phyloP scores from a whole-genome alignment of 2,329 filamentous ascomycete species.

The Neofusicoccum sp. region DNA sequence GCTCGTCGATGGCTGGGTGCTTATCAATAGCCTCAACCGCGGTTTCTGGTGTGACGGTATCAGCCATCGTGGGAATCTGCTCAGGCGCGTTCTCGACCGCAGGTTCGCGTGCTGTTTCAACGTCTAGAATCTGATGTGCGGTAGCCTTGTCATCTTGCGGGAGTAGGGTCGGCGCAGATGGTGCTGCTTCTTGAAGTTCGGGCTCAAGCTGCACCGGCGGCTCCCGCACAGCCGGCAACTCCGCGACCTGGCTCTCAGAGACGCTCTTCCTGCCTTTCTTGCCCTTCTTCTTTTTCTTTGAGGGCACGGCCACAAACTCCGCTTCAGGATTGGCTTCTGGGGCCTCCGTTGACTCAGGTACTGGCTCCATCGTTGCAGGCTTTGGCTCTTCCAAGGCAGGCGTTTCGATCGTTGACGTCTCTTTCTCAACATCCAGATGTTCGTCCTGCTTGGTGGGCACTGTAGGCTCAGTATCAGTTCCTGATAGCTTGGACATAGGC shows the following conservation, averaged over 20 bases:
- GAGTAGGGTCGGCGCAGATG: background rate
- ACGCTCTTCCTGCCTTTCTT: constrained; percentile 11
- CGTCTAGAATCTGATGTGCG: too few species aligned
- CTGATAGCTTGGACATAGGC: too few species aligned
- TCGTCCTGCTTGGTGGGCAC: too few species aligned
- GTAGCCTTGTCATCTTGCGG: too few species aligned
- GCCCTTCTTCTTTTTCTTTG: constrained; percentile 10
- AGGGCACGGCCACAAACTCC: background rate
- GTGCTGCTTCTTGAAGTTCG: too few species aligned
- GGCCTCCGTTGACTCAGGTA: background rate
- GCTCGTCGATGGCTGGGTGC: background rate
- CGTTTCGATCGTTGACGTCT: too few species aligned
- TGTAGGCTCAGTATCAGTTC: too few species aligned
- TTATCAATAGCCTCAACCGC: background rate
- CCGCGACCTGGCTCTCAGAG: background rate
- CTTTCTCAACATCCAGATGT: too few species aligned
- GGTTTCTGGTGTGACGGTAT: background rate
- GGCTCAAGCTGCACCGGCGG: too few species aligned
- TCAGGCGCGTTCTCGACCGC: background rate
- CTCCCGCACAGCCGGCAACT: background rate
- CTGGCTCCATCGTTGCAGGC: background rate
- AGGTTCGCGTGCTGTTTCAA: too few species aligned
- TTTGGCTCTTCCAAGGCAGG: background rate
- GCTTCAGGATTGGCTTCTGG: background rate
- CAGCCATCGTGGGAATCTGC: background rate